Evolutionary conservation across 75 land plant genomes (phyloP), one percentile per base, ranked within the genome.

Genomic region (Selaginella moellendorffii): DNA sequence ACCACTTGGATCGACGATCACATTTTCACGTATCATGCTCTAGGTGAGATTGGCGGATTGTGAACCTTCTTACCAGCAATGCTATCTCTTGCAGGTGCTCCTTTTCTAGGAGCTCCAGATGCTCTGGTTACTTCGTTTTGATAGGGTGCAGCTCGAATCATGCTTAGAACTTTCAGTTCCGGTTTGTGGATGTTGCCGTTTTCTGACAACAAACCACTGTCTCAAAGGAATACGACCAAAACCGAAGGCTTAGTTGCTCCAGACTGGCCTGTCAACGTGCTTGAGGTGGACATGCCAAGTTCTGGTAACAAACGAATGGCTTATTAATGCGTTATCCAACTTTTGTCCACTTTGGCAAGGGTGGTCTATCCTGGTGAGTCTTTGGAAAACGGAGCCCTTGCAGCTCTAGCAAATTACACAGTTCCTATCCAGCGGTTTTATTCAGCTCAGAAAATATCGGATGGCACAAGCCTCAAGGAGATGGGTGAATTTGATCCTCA

Each of bases 181-280:
- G 80, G 87, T 31, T 53, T 86, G 30, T 95, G 99, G 99, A 83
- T 86, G 85, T 66, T 82, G 69, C 99, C 96, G 52, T 86, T 95
- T 72, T 86, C 99, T 36, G 5, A 5, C 46, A 36, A 58, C 69
- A 76, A 66, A 59, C 84, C 54, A 85, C 90, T 74, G 76, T 71
- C 31, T 75, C 74, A 52, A 81, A 5, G 59, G 59, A 5, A 8
- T 19, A 56, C 21, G 21, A 8, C 2, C 24, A 19, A 56, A 8
- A 56, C 19, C 2, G 74, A 77, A 2, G 87, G 85, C 60, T n/a
- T n/a, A n/a, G n/a, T n/a, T n/a, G 63, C 17, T 56, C n/a, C 5
- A 2, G 9, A 56, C 2, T 95, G 96, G 96, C 96, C 99, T 29
- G 82, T 88, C 27, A 78, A 89, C 61, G 60, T 86, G 60, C 65